Conservation (phyloP, 805 yeast genomes). For the Debaryomyces hansenii region DNA sequence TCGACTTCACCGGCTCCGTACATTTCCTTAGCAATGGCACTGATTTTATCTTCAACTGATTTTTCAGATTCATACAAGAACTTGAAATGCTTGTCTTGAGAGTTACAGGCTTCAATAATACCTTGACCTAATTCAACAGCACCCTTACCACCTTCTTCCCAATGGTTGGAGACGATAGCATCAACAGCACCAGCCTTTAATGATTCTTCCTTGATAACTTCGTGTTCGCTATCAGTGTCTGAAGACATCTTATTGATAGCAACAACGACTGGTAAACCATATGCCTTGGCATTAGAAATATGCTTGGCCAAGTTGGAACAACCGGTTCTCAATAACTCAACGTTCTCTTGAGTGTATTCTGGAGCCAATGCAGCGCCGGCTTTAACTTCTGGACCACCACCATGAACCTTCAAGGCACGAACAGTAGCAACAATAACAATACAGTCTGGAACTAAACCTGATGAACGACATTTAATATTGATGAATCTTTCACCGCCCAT, state of each 20-base stretch:
- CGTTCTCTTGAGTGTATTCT: constrained; percentile 70
- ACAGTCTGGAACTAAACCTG: constrained; percentile 76
- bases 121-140: constrained; percentile 74
- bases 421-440: constrained; percentile 83
- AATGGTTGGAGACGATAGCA: constrained; percentile 80
- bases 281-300: constrained; percentile 66
- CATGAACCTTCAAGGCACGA: constrained; percentile 81
- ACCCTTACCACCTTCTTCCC: constrained; percentile 86
- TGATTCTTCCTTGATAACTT: constrained; percentile 64
- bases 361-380: constrained; percentile 79
- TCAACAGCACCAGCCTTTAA: constrained; percentile 76
- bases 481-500: constrained; percentile 91
- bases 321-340: constrained; percentile 67
- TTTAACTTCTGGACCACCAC: constrained; percentile 87
- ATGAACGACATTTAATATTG: constrained; percentile 78
- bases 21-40: constrained; percentile 69
- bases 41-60: constrained; percentile 67
- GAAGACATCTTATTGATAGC: constrained; percentile 79
- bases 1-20: constrained; percentile 77
- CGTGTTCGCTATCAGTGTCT: constrained; percentile 69
- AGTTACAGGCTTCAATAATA: constrained; percentile 60
- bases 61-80: constrained; percentile 62
- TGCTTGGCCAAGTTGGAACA: constrained; percentile 77
- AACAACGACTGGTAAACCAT: constrained; percentile 78
- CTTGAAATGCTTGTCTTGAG: constrained; percentile 41